These are phyloP conservation scores for Aspergillus clavatus DNA, from an alignment of 2,329 filamentous ascomycete genomes.

Conservation along the genomic window DNA sequence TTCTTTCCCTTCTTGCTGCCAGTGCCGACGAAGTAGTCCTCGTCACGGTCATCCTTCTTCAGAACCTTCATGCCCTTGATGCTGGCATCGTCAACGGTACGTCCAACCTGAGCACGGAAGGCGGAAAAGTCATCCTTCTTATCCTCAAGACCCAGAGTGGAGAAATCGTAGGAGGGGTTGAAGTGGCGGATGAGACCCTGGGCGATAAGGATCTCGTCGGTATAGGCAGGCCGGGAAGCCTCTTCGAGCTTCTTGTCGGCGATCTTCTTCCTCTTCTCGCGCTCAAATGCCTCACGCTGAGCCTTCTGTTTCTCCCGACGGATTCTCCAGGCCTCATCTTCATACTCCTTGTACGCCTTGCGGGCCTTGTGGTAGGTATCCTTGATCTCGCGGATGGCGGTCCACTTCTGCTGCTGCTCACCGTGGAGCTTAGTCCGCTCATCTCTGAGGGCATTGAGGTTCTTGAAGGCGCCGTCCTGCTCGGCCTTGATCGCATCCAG, in stretches of 20 bases:
- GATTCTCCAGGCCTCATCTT: slow-evolving; percentile 74
- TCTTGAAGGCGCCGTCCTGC: slow-evolving; percentile 87
- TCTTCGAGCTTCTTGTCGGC: slow-evolving; percentile 52
- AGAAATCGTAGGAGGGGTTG: slow-evolving; percentile 71
- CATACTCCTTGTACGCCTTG: slow-evolving; percentile 77
- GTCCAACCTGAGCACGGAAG: slow-evolving; percentile 71
- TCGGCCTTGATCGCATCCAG: slow-evolving; percentile 86
- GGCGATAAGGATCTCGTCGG: slow-evolving; percentile 85
- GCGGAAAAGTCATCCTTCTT: slow-evolving; percentile 54
- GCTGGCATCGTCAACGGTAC: slow-evolving; percentile 77
- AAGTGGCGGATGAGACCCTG: slow-evolving; percentile 88
- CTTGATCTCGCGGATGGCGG: slow-evolving; percentile 78
- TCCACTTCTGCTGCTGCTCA: slow-evolving; percentile 82
- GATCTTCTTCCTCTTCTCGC: slow-evolving; percentile 48
- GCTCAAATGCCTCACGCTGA: slow-evolving; percentile 60
- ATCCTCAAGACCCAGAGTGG: slow-evolving; percentile 51
- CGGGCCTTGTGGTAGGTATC: slow-evolving; percentile 79
- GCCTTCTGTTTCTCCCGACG: slow-evolving; percentile 72
- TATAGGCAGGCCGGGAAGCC: slow-evolving; percentile 69
- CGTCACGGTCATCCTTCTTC: slow-evolving; percentile 82
- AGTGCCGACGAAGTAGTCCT: slow-evolving; percentile 71
- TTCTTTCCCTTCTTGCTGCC: slow-evolving; percentile 85
- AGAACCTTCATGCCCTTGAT: slow-evolving; percentile 80
- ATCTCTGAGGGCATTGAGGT: slow-evolving; percentile 75
- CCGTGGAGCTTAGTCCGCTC: slow-evolving; percentile 78